These are phyloP conservation scores for Aspergillus fumigatiaffinis DNA, from an alignment of 2,329 filamentous ascomycete genomes.

Conservation along the genomic window DNA sequence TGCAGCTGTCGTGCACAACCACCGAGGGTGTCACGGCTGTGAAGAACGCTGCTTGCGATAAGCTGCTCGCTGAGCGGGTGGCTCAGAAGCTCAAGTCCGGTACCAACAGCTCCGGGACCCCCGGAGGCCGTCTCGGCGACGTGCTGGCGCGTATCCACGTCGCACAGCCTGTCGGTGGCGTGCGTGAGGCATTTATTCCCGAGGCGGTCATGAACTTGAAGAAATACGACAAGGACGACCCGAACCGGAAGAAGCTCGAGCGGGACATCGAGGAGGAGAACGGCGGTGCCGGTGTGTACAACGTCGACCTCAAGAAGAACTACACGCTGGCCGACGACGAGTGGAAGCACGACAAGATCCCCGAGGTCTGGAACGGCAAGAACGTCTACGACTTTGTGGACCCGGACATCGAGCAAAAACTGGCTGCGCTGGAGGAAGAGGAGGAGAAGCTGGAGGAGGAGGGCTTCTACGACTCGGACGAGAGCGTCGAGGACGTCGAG, in stretches of 20 bases:
- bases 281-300: slow-evolving; percentile 93
- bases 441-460: slow-evolving; percentile 89
- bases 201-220: slow-evolving; percentile 74
- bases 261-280: slow-evolving; percentile 87
- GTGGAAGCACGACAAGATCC: slow-evolving; percentile 95
- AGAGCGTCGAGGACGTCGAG: slow-evolving; percentile 79
- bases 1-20: slow-evolving; percentile 92
- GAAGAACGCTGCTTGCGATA: slow-evolving; percentile 91
- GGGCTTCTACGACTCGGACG: slow-evolving; percentile 87
- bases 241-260: slow-evolving; percentile 73
- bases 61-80: slow-evolving; percentile 86
- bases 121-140: slow-evolving; percentile 79
- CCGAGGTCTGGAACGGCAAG: slow-evolving; percentile 90
- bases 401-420: slow-evolving; percentile 90
- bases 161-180: slow-evolving; percentile 82
- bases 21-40: slow-evolving; percentile 91
- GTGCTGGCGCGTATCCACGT: slow-evolving; percentile 95
- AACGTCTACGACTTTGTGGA: slow-evolving; percentile 98
- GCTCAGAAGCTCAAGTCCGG: slow-evolving; percentile 91
- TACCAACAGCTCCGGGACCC: slow-evolving; percentile 70
- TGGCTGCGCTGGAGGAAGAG: slow-evolving; percentile 88
- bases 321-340: slow-evolving; percentile 83
- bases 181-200: slow-evolving; percentile 81
- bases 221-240: slow-evolving; percentile 88
- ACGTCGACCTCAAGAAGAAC: slow-evolving; percentile 83